Evolutionary conservation across 257 asterid genomes (phyloP), one percentile per base, ranked within the genome.

Genomic region (Prunella vulgaris): DNA sequence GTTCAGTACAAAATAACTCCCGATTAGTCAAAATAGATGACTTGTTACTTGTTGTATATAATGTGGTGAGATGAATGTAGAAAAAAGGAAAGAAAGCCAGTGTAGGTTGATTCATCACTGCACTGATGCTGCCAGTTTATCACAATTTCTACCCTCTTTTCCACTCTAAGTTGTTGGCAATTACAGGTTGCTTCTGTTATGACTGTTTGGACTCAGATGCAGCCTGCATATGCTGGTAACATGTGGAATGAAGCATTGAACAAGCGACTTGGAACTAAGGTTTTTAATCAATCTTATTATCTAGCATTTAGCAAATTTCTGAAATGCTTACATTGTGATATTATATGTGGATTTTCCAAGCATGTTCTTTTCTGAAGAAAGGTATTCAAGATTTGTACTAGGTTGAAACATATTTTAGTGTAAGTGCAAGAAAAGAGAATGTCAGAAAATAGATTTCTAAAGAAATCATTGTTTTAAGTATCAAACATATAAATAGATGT

Each of bases 171-270:
- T 30, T 75, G 71, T 68, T 52, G 51, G 51, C 49, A 9, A 37
- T 68, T 73, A 35, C 84, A 90, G 99, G 96, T 93, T 37, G 97
- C 96, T 57, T 93, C 99, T 70, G 91, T 81, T 67, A 88, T 93
- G 95, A 90, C 97, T 53, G 74, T 93, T 67, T 90, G 93, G 92
- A 93, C 76, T 63, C 96, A 90, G 74, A 62, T 93, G 80, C 78
- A 84, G 80, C 97, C 99, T 57, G 86, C 84, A 46, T 90, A 90
- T 77, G 97, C 96, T 57, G 88, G 84, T 73, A 90, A 87, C 79
- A 63, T 93, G 88, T 93, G 97, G 98, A 88, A 63, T 64, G 98
- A 93, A 90, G 98, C 98, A 35, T 70, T 93, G 85, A 93, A 93
- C 81, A 90, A 85, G 76, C 85, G 97, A 60, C 96, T 93, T 27